A percentile compares a stretch with the other conserved stretches of the same genome.
These are phyloP conservation scores for Claviceps quebecensis DNA, from an alignment of 2,329 filamentous ascomycete species.

Conservation along the genomic window DNA sequence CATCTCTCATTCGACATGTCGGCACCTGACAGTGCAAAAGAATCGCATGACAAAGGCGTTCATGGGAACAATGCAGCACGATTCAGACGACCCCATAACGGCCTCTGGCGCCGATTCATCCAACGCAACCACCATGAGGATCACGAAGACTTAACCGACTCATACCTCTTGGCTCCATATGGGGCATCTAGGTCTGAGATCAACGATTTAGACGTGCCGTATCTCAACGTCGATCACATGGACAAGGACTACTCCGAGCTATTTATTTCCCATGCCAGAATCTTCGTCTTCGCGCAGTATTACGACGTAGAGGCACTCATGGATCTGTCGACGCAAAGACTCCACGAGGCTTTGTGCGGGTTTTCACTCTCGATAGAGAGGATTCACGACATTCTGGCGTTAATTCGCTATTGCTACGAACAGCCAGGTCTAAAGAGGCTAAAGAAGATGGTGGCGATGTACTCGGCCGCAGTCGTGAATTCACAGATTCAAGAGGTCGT, in stretches of 20 bases:
- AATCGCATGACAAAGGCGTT: no score
- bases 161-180: no score
- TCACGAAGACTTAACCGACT: no score
- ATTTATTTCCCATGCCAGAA: neutral
- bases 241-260: neutral
- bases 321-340: neutral
- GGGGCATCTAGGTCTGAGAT: no score
- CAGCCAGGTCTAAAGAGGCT: neutral
- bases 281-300: neutral
- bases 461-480: no score
- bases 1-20: neutral
- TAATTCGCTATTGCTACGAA: neutral
- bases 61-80: rapidly evolving
- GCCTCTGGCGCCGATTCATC: no score
- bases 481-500: no score
- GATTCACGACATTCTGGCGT: neutral
- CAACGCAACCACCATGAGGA: no score
- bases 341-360: neutral
- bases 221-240: neutral
- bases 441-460: neutral
- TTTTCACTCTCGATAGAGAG: neutral
- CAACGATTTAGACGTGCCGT: no score
- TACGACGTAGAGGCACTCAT: neutral
- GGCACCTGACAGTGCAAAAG: no score
- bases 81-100: no score